Evolutionary conservation across 352 stramenopile genomes (phyloP).

Genomic region (Globisporangium alternatum): DNA sequence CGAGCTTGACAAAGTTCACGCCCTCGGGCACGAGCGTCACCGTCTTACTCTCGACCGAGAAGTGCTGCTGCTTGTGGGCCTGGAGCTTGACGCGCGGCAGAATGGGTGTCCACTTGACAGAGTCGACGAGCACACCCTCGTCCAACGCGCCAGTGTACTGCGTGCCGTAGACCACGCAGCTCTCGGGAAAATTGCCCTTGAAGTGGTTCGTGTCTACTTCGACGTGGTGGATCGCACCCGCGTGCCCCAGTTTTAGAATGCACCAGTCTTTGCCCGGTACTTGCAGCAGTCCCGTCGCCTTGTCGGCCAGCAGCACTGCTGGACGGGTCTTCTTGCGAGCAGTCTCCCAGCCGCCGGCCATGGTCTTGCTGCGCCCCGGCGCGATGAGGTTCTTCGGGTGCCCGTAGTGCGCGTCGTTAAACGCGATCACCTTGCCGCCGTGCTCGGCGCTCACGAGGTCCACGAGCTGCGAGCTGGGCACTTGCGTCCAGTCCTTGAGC

Average conservation of each 20-base stretch:
- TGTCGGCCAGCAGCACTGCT: constrained; percentile 53
- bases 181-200: constrained; percentile 95
- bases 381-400: constrained; percentile 92
- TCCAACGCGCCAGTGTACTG: constrained; percentile 41
- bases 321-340: constrained; percentile 88
- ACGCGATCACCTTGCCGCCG: constrained; percentile 85
- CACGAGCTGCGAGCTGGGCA: constrained; percentile 47
- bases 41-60: constrained; percentile 52
- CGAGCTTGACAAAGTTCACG: constrained; percentile 92
- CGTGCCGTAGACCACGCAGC: constrained; percentile 71
- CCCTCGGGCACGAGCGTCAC: constrained; percentile 53
- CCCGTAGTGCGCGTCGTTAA: constrained; percentile 94
- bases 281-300: constrained; percentile 41
- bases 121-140: constrained; percentile 32
- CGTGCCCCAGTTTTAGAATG: constrained; percentile 88
- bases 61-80: constrained; percentile 86
- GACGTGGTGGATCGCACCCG: constrained; percentile 59
- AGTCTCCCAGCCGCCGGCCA: constrained; percentile 95
- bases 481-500: constrained; percentile 54
- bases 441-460: constrained; percentile 86
- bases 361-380: constrained; percentile 82
- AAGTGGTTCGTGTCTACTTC: constrained; percentile 95
- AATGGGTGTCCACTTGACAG: constrained; percentile 79
- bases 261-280: constrained; percentile 90
- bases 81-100: constrained; percentile 85